Evolutionary conservation across 1,284 basidiomycete species (phyloP), one percentile per base, ranked within the genome.

Genomic region (Naganishia cerealis): DNA sequence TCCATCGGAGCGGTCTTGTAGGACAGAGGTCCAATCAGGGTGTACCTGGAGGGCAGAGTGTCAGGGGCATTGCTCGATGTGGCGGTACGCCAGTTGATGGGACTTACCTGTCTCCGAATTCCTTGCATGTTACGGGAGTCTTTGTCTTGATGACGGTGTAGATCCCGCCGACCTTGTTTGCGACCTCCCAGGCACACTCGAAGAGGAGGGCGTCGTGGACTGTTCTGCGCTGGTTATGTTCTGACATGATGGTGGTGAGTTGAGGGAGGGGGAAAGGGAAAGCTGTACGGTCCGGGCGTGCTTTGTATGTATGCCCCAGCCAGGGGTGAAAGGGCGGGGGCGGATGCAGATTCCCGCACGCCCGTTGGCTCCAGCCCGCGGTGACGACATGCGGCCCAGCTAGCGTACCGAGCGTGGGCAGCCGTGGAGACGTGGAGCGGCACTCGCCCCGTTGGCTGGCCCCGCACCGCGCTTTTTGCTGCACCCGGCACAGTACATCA

Each of bases 71-170:
- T 43, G 16, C 18, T 26, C 33, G n/a, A 15, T 13, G 10, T 15
- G 15, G 15, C 40, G 24, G 21, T n/a, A n/a, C 15, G 4, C 13
- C 18, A 33, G 16, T 7, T 2, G 8, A 15, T 16, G 26, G 26
- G 26, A 74, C 78, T 75, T 69, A 80, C 79, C 79, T 72, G 72
- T 78, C 77, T 46, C 80, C 80, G 73, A 89, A 96, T 81, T 96
- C 93, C 71, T 88, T 87, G 75, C 94, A 91, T 71, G 95, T 97
- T 80, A 99, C 92, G 68, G 95, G 95, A 63, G 96, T 94, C 80
- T 98, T 99, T 67, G 95, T 98, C 84, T 97, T 97, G 82, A 98
- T 97, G 83, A 98, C 94, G 72, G 94, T 98, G 86, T 98, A 98
- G 83, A 97, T 97, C 72, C 94, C 94, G 74, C 94, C 94, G 80